phyloP scores from a whole-genome alignment of 352 stramenopile genomes.

The Phytophthora syringae region DNA sequence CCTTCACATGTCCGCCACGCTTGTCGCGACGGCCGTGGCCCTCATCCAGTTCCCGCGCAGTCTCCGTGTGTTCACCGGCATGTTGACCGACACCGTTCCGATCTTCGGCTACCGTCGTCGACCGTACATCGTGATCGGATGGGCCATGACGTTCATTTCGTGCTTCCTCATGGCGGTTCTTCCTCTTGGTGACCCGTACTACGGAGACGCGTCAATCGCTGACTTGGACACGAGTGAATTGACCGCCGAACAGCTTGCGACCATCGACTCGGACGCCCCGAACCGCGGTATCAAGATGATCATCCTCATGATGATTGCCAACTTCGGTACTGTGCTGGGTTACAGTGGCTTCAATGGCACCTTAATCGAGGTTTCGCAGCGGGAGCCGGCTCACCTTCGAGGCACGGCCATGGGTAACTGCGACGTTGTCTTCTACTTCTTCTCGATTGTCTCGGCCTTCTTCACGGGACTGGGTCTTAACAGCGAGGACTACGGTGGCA shows the following conservation, averaged over 20 bases:
- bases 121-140: conserved; percentile 84
- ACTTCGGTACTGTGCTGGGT: conserved; percentile 77
- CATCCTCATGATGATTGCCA: conserved; percentile 73
- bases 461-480: conserved; percentile 60
- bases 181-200: conserved; percentile 59
- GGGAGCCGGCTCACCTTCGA: conserved; percentile 46
- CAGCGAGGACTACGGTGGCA: conserved; percentile 55
- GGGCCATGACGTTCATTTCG: conserved; percentile 43
- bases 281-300: conserved; percentile 60
- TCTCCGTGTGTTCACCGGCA: conserved; percentile 68
- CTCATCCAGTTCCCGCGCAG: conserved; percentile 59
- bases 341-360: conserved; percentile 75
- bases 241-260: conserved; percentile 40
- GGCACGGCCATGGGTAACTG: conserved; percentile 49
- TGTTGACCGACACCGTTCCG: conserved; percentile 79
- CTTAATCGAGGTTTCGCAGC: conserved; percentile 66
- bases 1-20: conserved; percentile 62
- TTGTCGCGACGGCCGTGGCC: conserved; percentile 52
- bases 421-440: conserved; percentile 44
- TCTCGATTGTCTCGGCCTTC: conserved; percentile 48
- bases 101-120: conserved; percentile 83
- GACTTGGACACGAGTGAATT: conserved; percentile 35
- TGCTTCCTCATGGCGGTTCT: conserved; percentile 58
- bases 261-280: conserved; percentile 53
- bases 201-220: conserved; percentile 41